phyloP scores from a whole-genome alignment of 192 early-diverging fungal genomes.

The Glomus cerebriforme region DNA sequence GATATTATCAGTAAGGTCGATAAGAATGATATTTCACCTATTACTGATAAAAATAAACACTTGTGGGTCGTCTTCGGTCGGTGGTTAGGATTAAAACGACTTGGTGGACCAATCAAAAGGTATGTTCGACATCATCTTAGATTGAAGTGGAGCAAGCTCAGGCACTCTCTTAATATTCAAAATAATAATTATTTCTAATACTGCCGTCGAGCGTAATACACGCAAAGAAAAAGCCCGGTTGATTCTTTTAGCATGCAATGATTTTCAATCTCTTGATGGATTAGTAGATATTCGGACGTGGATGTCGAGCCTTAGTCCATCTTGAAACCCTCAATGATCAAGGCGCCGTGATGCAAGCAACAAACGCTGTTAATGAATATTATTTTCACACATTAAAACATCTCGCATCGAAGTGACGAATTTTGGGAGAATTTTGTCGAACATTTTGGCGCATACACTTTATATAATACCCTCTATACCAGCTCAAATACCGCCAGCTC shows the following conservation, averaged over 20 bases:
- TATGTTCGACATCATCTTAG: constrained; percentile 1
- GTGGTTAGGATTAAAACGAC: constrained; percentile 12
- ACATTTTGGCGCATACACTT: constrained; percentile 8
- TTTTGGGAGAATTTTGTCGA: constrained; percentile 6
- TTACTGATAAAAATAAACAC: background rate
- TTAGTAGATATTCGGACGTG: background rate
- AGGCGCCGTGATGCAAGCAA: background rate
- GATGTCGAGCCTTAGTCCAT: background rate
- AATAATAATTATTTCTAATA: background rate
- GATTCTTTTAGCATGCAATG: background rate
- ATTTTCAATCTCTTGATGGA: background rate
- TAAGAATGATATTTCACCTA: background rate
- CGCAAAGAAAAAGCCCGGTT: background rate
- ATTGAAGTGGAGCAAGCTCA: constrained; percentile 2
- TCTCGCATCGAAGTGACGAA: constrained; percentile 6
- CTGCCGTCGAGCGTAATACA: background rate
- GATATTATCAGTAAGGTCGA: background rate
- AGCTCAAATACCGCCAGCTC: constrained; percentile 3
- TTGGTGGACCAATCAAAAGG: constrained; percentile 7
- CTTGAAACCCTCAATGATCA: background rate
- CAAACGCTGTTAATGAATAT: constrained; percentile 6
- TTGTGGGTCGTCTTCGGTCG: constrained; percentile 12
- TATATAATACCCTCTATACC: background rate
- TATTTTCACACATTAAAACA: background rate
- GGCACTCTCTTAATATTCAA: background rate